Conservation (phyloP, 345 rosid genomes). For the Populus deltoides region DNA sequence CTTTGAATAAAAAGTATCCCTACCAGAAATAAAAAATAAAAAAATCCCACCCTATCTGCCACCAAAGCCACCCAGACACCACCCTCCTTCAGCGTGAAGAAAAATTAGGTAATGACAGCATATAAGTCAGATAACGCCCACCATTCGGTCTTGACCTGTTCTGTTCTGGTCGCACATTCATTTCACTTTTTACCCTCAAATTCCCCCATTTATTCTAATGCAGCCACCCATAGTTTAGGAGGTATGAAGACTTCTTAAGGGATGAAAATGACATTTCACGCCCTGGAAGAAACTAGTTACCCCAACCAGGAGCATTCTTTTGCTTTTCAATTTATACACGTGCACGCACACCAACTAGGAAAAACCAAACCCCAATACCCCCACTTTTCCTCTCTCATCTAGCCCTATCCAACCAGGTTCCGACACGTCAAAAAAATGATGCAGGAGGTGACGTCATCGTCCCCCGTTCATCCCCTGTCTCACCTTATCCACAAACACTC, state of each 20-base stretch:
- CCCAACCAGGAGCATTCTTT: conserved; percentile 10
- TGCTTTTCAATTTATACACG: not conserved
- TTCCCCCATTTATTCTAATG: too few relatives aligned
- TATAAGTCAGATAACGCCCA: conserved; percentile 7
- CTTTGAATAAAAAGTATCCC: too few relatives aligned
- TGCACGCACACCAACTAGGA: not conserved
- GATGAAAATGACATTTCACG: conserved; percentile 26
- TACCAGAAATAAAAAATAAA: too few relatives aligned
- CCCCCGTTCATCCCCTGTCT: not conserved
- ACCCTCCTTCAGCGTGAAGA: not conserved
- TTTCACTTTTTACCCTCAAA: not conserved
- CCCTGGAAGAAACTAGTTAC: not conserved
- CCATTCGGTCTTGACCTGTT: not conserved
- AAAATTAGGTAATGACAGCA: conserved; percentile 11
- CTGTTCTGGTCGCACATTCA: not conserved
- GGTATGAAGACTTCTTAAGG: not conserved
- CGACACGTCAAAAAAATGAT: not conserved
- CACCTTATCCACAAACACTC: conserved; percentile 22
- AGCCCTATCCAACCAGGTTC: not conserved
- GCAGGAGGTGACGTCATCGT: conserved; percentile 15
- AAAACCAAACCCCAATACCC: not conserved
- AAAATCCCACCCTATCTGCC: not conserved
- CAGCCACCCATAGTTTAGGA: not conserved
- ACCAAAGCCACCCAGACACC: conserved; percentile 5
- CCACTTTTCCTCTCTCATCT: not conserved